These are phyloP conservation scores for Zygosaccharomyces sapae DNA, from an alignment of 1,139 yeast species.

Conservation along the genomic window DNA sequence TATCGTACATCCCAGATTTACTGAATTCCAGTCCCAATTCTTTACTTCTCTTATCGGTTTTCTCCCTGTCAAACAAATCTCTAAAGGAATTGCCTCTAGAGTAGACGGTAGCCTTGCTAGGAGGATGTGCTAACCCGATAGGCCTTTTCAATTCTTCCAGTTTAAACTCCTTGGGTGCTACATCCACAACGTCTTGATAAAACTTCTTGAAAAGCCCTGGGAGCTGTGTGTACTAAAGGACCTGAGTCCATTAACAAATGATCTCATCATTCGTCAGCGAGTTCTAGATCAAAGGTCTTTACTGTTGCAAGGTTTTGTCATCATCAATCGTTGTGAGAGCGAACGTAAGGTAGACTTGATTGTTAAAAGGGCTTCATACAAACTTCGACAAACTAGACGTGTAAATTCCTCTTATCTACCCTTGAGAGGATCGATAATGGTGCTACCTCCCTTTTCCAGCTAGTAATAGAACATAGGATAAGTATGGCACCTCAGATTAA, in stretches of 20 bases:
- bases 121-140: constrained; percentile 43
- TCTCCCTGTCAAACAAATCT: constrained; percentile 47
- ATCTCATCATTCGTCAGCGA: not conserved
- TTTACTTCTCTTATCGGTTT: constrained; percentile 51
- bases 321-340: not conserved
- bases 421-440: not conserved
- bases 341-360: not conserved
- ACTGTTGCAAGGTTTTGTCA: not conserved
- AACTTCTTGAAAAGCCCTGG: constrained; percentile 37
- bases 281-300: not conserved
- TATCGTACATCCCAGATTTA: constrained; percentile 82
- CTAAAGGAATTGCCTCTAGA: constrained; percentile 35
- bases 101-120: constrained; percentile 30
- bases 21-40: constrained; percentile 73
- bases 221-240: constrained; percentile 37
- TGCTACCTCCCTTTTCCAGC: not conserved
- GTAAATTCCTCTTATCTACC: not conserved
- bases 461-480: not conserved
- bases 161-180: constrained; percentile 38
- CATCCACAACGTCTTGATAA: constrained; percentile 38
- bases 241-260: constrained; percentile 3
- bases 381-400: not conserved
- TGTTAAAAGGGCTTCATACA: not conserved
- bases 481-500: constrained; percentile 27
- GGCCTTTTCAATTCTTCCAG: constrained; percentile 43